Evolutionary conservation across 1,139 yeast genomes (phyloP), one percentile per base, ranked within the genome.

Genomic region (Schwanniomyces etchellsii): DNA sequence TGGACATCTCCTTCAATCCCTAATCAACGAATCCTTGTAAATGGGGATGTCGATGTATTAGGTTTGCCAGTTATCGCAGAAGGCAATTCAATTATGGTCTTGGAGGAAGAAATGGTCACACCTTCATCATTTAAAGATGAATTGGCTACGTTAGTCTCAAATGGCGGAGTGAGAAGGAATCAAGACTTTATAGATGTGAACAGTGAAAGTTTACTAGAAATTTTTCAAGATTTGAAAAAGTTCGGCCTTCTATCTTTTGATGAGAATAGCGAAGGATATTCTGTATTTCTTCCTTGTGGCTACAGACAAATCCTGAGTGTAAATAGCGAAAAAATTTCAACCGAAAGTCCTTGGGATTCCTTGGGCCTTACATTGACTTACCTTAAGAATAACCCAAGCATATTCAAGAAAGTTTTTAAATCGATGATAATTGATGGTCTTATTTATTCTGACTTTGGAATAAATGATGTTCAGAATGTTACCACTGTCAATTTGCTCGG

Each of bases 261-360:
- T 14, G 70, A 74, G 7, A 72, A 76, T 33, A 54, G 57, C 13
- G 43, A 56, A 14, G 94, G 95, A 0, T 85, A 84, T 58, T 76
- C 96, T 0, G 59, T 81, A 1, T 75, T 91, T 32, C 57, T 89
- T 24, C 98, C 97, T 0, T 80, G 91, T 37, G 78, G 84, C 16
- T 9, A 25, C 14, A 18, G 21, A n/a, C 7, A 18, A 18, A 7
- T n/a, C 7, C 9, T 7, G 9, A 18, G 21, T 18, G 21, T 18
- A 6, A 21, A 11, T 21, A 16, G 12, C 45, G 46, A 24, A 3
- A 16, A 16, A 11, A 4, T 3, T 16, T n/a, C 21, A 7, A n/a
- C n/a, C n/a, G n/a, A n/a, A n/a, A 48, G 48, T 16, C 75, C 93
- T 0, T 89, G 96, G 96, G 67, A 70, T 13, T 53, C 60, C 3